phyloP scores from a whole-genome alignment of 768 basidiomycete genomes.

The Calocera viscosa region DNA sequence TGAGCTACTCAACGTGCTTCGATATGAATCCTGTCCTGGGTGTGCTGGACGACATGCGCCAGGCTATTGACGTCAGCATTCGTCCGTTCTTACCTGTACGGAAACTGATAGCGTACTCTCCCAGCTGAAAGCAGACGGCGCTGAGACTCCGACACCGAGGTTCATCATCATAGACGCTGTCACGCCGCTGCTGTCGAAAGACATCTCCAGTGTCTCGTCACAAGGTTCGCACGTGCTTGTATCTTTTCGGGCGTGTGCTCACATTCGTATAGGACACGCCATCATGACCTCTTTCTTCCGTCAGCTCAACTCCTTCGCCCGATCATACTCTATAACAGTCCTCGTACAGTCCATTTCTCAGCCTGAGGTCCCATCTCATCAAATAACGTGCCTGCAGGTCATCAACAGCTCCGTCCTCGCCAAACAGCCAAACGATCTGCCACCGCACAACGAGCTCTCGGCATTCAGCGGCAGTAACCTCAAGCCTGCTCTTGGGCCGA shows the following conservation, averaged over 20 bases:
- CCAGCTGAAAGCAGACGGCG: neutral
- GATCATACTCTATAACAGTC: slow-evolving; percentile 34
- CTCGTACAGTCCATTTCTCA: slow-evolving; percentile 36
- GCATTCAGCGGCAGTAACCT: slow-evolving; percentile 31
- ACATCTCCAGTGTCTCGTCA: slow-evolving; percentile 51
- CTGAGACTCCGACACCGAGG: slow-evolving; percentile 22
- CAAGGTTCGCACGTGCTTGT: slow-evolving; percentile 33
- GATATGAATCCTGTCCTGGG: slow-evolving; percentile 43
- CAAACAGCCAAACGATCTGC: slow-evolving; percentile 7
- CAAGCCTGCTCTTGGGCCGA: slow-evolving; percentile 64
- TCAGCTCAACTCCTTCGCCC: slow-evolving; percentile 42
- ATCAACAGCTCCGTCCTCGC: slow-evolving; percentile 43
- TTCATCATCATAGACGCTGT: slow-evolving; percentile 54
- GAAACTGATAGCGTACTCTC: slow-evolving; percentile 1
- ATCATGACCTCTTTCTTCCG: slow-evolving; percentile 61
- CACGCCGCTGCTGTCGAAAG: slow-evolving; percentile 50
- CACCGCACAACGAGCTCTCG: slow-evolving; percentile 27
- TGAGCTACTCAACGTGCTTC: slow-evolving; percentile 48
- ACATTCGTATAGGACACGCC: slow-evolving; percentile 40
- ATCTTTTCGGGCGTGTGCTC: neutral
- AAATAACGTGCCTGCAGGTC: slow-evolving; percentile 36
- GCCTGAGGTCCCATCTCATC: neutral
- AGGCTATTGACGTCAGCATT: slow-evolving; percentile 23
- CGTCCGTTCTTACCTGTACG: slow-evolving; percentile 1
- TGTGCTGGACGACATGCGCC: slow-evolving; percentile 36